These are phyloP conservation scores for Starmerella vitae DNA, from an alignment of 805 yeast genomes.

Conservation along the genomic window DNA sequence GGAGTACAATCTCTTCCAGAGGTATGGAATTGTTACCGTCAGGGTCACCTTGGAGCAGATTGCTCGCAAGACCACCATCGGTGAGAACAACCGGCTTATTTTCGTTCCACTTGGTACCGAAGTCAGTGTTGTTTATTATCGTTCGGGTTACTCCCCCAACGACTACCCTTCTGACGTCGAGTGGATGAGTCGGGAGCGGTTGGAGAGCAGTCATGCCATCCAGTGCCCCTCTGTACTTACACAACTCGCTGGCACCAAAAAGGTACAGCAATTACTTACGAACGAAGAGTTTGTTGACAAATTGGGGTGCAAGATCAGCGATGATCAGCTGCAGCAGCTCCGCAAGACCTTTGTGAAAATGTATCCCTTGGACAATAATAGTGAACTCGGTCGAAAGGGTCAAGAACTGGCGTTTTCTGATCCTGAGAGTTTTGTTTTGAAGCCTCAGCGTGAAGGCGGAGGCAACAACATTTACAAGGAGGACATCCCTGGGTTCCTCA, in stretches of 20 bases:
- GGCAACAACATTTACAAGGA: slow-evolving; percentile 87
- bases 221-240: slow-evolving; percentile 85
- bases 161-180: slow-evolving; percentile 56
- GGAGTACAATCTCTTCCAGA: slow-evolving; percentile 52
- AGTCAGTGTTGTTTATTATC: slow-evolving; percentile 75
- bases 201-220: slow-evolving; percentile 68
- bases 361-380: slow-evolving; percentile 64
- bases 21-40: slow-evolving; percentile 44
- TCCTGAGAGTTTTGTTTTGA: slow-evolving; percentile 67
- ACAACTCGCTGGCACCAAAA: slow-evolving; percentile 86
- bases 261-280: slow-evolving; percentile 81
- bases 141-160: slow-evolving; percentile 77
- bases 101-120: slow-evolving; percentile 48
- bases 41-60: slow-evolving; percentile 59
- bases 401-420: slow-evolving; percentile 49
- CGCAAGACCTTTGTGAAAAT: slow-evolving; percentile 65
- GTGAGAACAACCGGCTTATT: slow-evolving; percentile 31
- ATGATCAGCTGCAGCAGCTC: slow-evolving; percentile 25
- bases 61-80: slow-evolving; percentile 31
- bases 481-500: slow-evolving; percentile 65
- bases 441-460: slow-evolving; percentile 99
- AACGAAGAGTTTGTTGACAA: slow-evolving; percentile 35
- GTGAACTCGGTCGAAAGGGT: slow-evolving; percentile 48
- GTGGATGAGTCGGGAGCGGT: slow-evolving; percentile 62
- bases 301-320: slow-evolving; percentile 32